These are phyloP conservation scores for Stramenopiles sp. DNA, from an alignment of 352 stramenopile genomes.

Conservation along the genomic window DNA sequence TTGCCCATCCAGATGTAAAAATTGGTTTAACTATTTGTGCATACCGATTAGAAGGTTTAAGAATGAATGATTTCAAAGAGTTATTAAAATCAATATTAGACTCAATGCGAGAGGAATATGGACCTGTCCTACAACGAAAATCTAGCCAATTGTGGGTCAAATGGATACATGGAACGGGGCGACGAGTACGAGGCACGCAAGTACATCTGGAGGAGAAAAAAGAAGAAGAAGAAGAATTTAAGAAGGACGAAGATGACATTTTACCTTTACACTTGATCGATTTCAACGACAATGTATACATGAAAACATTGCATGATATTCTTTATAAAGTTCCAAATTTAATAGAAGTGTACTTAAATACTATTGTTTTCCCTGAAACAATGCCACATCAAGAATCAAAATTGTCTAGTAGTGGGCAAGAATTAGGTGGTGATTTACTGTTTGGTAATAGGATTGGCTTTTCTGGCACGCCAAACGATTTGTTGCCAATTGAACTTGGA, in stretches of 20 bases:
- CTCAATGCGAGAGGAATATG: slow-evolving; percentile 16
- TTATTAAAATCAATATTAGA: slow-evolving; percentile 16
- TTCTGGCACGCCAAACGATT: slow-evolving; percentile 91
- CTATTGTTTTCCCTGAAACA: slow-evolving; percentile 93
- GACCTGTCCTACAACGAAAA: slow-evolving; percentile 13
- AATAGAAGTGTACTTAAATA: slow-evolving; percentile 92
- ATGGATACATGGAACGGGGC: too few species aligned
- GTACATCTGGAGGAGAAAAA: too few species aligned
- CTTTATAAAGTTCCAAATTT: slow-evolving; percentile 73
- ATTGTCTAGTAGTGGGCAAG: slow-evolving; percentile 92
- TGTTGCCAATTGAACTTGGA: slow-evolving; percentile 93
- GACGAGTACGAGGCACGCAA: too few species aligned
- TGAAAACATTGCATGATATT: slow-evolving; percentile 75
- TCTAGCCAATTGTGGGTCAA: slow-evolving; percentile 17
- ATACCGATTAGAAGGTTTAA: slow-evolving; percentile 39
- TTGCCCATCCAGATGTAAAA: slow-evolving; percentile 61
- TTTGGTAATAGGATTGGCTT: slow-evolving; percentile 94
- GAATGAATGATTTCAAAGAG: slow-evolving; percentile 15
- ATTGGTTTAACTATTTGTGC: slow-evolving; percentile 64
- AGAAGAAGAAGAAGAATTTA: slow-evolving; percentile 19
- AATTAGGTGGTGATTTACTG: slow-evolving; percentile 91
- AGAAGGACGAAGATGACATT: slow-evolving; percentile 16
- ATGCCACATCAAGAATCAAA: slow-evolving; percentile 98
- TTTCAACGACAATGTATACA: slow-evolving; percentile 81
- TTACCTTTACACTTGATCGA: slow-evolving; percentile 87